Percentiles rank a stretch among this genome's conserved stretches.
Evolutionary conservation across 306 rosid genomes (phyloP).

Genomic region (Prunus salicina): DNA sequence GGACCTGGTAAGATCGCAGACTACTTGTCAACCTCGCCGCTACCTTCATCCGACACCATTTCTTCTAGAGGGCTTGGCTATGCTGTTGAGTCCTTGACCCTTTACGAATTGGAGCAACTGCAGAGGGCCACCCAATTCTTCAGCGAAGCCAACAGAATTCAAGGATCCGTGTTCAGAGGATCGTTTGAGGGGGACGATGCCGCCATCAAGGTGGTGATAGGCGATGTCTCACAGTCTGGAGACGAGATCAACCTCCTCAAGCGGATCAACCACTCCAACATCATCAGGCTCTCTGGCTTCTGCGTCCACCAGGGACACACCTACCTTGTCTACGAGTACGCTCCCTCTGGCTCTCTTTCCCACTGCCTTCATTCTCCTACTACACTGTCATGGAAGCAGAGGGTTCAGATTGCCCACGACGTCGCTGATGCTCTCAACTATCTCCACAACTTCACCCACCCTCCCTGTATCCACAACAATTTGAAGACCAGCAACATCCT

Average conservation of each 20-base stretch:
- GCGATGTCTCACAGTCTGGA: slow-evolving; percentile 38
- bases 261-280: slow-evolving; percentile 64
- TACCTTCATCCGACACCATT: slow-evolving; percentile 3
- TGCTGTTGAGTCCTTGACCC: slow-evolving; percentile 55
- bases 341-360: slow-evolving; percentile 50
- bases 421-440: slow-evolving; percentile 68
- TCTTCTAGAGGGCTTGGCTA: slow-evolving; percentile 46
- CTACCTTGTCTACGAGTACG: slow-evolving; percentile 72
- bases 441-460: slow-evolving; percentile 61
- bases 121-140: slow-evolving; percentile 46
- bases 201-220: slow-evolving; percentile 63
- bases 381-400: slow-evolving; percentile 52
- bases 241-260: slow-evolving; percentile 60
- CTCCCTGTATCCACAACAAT: slow-evolving; percentile 64
- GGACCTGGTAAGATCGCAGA: background rate
- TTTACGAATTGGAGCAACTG: slow-evolving; percentile 47
- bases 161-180: slow-evolving; percentile 58
- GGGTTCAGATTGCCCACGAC: slow-evolving; percentile 71
- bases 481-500: slow-evolving; percentile 61
- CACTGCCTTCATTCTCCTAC: slow-evolving; percentile 43
- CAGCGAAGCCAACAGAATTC: slow-evolving; percentile 45
- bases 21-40: background rate
- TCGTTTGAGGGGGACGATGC: slow-evolving; percentile 67
- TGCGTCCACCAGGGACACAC: slow-evolving; percentile 60
- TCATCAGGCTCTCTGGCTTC: slow-evolving; percentile 71